Conservation (phyloP, 768 basidiomycete species). For the Boletus vermiculosoides region DNA sequence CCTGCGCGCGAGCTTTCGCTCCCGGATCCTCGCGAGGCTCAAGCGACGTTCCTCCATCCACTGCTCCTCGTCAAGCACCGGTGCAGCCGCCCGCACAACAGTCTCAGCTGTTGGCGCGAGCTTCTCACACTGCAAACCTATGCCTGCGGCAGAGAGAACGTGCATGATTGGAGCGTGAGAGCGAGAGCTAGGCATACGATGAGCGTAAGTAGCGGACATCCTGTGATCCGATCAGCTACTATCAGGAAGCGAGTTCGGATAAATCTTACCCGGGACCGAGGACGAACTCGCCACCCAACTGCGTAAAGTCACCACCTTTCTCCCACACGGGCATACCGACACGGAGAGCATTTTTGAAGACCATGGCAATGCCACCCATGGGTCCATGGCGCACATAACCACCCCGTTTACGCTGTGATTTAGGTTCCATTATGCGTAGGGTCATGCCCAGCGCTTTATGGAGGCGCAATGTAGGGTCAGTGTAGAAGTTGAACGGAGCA, state of each 20-base stretch:
- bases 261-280: constrained; percentile 59
- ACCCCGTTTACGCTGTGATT: constrained; percentile 45
- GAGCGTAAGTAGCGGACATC: constrained; percentile 67
- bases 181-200: constrained; percentile 78
- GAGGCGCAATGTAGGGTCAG: constrained; percentile 68
- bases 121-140: constrained; percentile 30
- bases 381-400: constrained; percentile 66
- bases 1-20: constrained; percentile 33
- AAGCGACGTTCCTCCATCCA: constrained; percentile 37
- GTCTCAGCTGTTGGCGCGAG: constrained; percentile 4
- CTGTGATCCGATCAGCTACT: constrained; percentile 34
- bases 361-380: constrained; percentile 70
- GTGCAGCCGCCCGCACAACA: background rate
- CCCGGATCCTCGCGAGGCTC: constrained; percentile 32
- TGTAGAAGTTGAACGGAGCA: constrained; percentile 72
- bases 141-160: constrained; percentile 64
- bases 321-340: constrained; percentile 82
- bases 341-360: constrained; percentile 65
- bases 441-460: constrained; percentile 80
- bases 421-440: constrained; percentile 42
- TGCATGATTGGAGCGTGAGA: constrained; percentile 72
- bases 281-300: constrained; percentile 90
- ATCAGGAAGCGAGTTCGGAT: constrained; percentile 18
- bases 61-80: constrained; percentile 29
- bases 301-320: constrained; percentile 70